Conservation (phyloP, 768 basidiomycete genomes). For the button mushroom (Agaricus bisporus) region DNA sequence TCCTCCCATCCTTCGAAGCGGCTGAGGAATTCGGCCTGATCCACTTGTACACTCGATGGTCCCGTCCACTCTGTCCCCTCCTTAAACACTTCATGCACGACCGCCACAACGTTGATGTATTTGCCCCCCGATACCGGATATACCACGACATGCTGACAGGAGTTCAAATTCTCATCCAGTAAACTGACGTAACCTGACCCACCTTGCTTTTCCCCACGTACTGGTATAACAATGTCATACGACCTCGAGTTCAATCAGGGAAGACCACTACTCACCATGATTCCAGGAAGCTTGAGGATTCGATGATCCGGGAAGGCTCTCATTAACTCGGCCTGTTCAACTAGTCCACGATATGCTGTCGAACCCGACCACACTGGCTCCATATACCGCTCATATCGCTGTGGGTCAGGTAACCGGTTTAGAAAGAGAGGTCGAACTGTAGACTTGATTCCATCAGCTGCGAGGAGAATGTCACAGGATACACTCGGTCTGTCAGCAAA, state of each 20-base stretch:
- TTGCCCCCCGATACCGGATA: constrained; percentile 45
- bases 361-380: constrained; percentile 33
- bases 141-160: constrained; percentile 33
- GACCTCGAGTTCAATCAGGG: background rate
- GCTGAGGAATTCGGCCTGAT: constrained; percentile 10
- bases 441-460: constrained; percentile 19
- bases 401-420: background rate
- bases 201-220: constrained; percentile 19
- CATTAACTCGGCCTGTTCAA: constrained; percentile 20
- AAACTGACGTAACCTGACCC: background rate
- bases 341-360: constrained; percentile 27
- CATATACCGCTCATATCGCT: constrained; percentile 10
- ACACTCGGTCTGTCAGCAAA: constrained; percentile 21
- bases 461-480: constrained; percentile 31
- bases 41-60: constrained; percentile 12
- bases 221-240: constrained; percentile 2
- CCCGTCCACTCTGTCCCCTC: constrained; percentile 13
- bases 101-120: constrained; percentile 42
- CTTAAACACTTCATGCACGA: constrained; percentile 17
- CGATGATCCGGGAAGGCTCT: constrained; percentile 18
- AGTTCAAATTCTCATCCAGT: background rate
- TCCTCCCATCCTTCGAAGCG: constrained; percentile 14
- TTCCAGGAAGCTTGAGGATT: constrained; percentile 13
- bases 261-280: constrained; percentile 7
- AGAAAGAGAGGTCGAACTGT: constrained; percentile 14